Conservation (phyloP, 306 rosid species). For the Cucumis hystrix region DNA sequence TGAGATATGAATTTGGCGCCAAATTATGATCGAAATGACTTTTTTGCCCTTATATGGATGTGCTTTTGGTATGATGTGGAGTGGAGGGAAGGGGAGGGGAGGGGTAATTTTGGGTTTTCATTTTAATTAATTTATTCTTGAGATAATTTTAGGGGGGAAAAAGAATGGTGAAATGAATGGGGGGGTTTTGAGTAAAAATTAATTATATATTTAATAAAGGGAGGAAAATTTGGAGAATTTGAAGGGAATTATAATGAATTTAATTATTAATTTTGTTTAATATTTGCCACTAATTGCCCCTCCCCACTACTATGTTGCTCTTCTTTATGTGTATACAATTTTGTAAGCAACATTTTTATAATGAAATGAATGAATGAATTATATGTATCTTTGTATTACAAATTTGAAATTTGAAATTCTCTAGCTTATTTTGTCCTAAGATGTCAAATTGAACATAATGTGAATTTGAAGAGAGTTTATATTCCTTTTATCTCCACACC, state of each 20-base stretch:
- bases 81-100: background rate
- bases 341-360: background rate
- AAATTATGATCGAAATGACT: background rate
- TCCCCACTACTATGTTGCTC: background rate
- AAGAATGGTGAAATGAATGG: background rate
- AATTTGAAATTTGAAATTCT: too few species aligned
- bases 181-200: background rate
- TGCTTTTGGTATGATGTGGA: too few species aligned
- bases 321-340: background rate
- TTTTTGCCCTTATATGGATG: background rate
- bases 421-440: too few species aligned
- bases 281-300: background rate
- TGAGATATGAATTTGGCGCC: background rate
- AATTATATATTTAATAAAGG: background rate
- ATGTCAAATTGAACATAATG: too few species aligned
- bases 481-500: too few species aligned
- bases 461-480: too few species aligned
- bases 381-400: too few species aligned
- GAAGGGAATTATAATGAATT: background rate
- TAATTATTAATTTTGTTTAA: background rate
- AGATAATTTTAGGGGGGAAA: background rate
- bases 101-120: background rate
- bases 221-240: constrained; percentile 3
- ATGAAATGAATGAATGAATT: too few species aligned
- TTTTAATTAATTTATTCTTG: background rate